Base-by-base conservation (phyloP, 306 rosid species). In the Sechiopsis laciniata region DNA sequence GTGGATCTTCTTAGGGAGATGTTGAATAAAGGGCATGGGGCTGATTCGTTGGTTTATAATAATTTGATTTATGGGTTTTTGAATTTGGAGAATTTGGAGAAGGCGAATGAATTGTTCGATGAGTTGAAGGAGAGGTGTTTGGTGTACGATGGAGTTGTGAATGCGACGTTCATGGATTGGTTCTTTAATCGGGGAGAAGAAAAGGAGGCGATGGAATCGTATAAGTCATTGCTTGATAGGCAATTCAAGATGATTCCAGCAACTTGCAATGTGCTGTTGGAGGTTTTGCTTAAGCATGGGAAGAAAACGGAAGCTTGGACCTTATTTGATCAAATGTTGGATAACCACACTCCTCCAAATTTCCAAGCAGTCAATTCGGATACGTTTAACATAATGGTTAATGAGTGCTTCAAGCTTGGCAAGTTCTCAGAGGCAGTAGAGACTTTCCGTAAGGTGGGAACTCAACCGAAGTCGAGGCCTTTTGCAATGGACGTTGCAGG, bases 401-500 rank as follows among this genome's bases (percentile, higher is more conserved):
- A 94, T 24, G 88, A 89, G 76, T 89, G 97, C 70, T 87, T 89
- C 81, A 87, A 81, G 84, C 96, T 74, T 17, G 89, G 85, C 3
- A 83, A 78, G 81, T 75, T 80, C 19, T 78, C 75, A 0, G 88
- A 88, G 75, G 99, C 89, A 0, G 76, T 89, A 63, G 79, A 85
- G 0, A 88, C 96, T 52, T 94, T 94, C 60, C 83, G 82, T 83
- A 94, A 89, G 85, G 96, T 83, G 40, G 99, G 97, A 35, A 82
- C 91, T 0, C 84, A 82, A 60, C 76, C 80, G 32, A 91, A 91
- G 67, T 94, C 97, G 0, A 89, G 77, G 83, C 87, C 96, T 68
- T 94, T 90, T 77, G 78, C 88, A 17, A 94, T 94, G 99, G 99
- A 94, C 20, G 99, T 89, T 79, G 89, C 96, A 0, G 99, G 99